A percentile compares a stretch with the other conserved stretches of the same genome.
Conservation (phyloP, 139 green algal genomes). For the Asterochloris erici region DNA sequence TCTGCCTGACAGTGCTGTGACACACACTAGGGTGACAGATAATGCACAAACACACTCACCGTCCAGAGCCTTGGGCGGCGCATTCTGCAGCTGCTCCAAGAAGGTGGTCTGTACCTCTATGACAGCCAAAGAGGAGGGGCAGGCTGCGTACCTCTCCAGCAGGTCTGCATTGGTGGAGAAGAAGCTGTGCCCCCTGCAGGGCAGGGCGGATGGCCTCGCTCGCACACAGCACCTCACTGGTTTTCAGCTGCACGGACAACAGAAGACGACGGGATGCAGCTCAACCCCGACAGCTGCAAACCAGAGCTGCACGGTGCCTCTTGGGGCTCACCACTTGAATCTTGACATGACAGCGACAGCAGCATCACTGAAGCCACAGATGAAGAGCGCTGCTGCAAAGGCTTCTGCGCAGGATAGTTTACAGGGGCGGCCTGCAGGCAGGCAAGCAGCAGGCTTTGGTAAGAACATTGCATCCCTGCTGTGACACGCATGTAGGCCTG, state of each 20-base stretch:
- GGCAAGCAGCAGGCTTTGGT: background rate
- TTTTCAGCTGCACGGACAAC: background rate
- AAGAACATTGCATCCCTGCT: background rate
- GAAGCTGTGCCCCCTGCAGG: constrained; percentile 86
- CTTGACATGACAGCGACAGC: constrained; percentile 58
- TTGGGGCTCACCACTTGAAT: constrained; percentile 78
- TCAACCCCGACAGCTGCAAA: background rate
- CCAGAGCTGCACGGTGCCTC: background rate
- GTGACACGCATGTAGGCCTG: too few species aligned
- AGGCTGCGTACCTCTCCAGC: constrained; percentile 79
- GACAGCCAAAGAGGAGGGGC: constrained; percentile 69
- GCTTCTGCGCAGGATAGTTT: constrained; percentile 97
- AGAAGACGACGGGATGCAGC: background rate
- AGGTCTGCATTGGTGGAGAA: constrained; percentile 84
- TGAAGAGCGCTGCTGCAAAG: constrained; percentile 78
- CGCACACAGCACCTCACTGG: background rate
- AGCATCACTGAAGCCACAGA: constrained; percentile 71
- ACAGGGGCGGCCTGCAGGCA: constrained; percentile 63
- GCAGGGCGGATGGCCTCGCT: background rate
- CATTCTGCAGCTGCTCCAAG: constrained; percentile 28
- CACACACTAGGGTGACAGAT: background rate
- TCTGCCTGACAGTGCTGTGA: background rate
- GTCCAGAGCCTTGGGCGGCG: constrained; percentile 5
- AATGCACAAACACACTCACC: background rate
- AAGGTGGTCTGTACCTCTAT: constrained; percentile 75